These are phyloP conservation scores for Kurtzmaniella natalensis DNA, from an alignment of 1,139 yeast genomes.

Conservation along the genomic window DNA sequence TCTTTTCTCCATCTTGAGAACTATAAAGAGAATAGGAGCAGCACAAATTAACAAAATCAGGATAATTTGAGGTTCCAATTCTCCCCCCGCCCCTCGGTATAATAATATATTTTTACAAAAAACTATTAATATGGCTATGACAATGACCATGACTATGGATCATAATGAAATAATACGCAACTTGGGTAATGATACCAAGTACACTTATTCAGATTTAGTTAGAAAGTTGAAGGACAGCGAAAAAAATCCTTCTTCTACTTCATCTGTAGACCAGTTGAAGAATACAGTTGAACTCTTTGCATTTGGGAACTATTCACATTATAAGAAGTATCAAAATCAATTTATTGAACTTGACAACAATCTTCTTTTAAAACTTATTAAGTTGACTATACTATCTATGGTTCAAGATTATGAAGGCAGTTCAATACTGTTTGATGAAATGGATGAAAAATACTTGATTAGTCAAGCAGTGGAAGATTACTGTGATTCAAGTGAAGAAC, in stretches of 20 bases:
- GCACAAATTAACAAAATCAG: no score
- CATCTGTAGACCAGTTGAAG: no score
- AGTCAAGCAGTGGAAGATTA: slow-evolving; percentile 11
- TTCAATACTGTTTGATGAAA: slow-evolving; percentile 12
- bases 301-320: slow-evolving; percentile 30
- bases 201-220: slow-evolving; percentile 6
- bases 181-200: slow-evolving; percentile 5
- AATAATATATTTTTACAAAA: no score
- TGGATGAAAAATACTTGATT: slow-evolving; percentile 19
- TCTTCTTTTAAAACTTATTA: slow-evolving; percentile 20
- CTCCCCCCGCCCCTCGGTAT: no score
- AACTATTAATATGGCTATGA: no score
- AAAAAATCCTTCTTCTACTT: no score
- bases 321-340: slow-evolving; percentile 15
- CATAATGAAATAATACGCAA: no score
- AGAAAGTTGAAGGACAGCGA: background rate
- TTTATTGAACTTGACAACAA: slow-evolving; percentile 15
- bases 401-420: slow-evolving; percentile 22
- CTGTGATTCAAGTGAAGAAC: slow-evolving; percentile 2
- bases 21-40: no score
- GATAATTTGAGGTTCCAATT: no score
- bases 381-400: slow-evolving; percentile 24
- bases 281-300: slow-evolving; percentile 35
- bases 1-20: no score
- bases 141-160: no score